phyloP scores from a whole-genome alignment of 345 rosid species.

The Litchi chinensis region DNA sequence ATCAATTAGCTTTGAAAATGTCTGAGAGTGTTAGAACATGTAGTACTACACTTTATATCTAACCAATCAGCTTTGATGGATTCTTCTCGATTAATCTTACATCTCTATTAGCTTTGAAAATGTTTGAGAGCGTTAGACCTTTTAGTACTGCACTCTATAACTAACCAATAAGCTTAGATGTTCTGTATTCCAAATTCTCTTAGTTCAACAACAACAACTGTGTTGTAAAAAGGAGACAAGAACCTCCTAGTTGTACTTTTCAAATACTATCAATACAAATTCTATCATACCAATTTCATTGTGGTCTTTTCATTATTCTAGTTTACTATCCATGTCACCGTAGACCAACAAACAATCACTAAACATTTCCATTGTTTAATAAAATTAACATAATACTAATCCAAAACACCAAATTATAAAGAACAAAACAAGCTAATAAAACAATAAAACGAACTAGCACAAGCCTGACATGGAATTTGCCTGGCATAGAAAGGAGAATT shows the following conservation, averaged over 20 bases:
- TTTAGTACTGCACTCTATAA: too few relatives aligned
- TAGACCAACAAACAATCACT: background rate
- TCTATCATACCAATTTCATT: background rate
- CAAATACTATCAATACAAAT: background rate
- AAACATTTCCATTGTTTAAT: background rate
- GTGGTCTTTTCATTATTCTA: background rate
- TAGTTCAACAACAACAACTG: background rate
- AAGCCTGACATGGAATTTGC: slow-evolving; percentile 84
- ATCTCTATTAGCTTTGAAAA: too few relatives aligned
- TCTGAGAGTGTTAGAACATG: too few relatives aligned
- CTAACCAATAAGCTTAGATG: background rate
- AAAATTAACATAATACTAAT: background rate
- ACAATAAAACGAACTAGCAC: background rate
- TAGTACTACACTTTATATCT: too few relatives aligned
- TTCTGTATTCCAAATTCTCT: background rate
- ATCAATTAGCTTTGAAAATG: too few relatives aligned
- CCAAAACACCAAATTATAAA: background rate
- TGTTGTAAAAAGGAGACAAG: background rate
- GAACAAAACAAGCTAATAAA: background rate
- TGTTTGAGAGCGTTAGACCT: too few relatives aligned
- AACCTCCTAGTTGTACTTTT: background rate
- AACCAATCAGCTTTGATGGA: too few relatives aligned
- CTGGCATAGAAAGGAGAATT: slow-evolving; percentile 68
- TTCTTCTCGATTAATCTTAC: too few relatives aligned
- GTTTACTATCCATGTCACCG: background rate